Evolutionary conservation across 305 asterid species (phyloP).

Genomic region (Coffea humblotiana): DNA sequence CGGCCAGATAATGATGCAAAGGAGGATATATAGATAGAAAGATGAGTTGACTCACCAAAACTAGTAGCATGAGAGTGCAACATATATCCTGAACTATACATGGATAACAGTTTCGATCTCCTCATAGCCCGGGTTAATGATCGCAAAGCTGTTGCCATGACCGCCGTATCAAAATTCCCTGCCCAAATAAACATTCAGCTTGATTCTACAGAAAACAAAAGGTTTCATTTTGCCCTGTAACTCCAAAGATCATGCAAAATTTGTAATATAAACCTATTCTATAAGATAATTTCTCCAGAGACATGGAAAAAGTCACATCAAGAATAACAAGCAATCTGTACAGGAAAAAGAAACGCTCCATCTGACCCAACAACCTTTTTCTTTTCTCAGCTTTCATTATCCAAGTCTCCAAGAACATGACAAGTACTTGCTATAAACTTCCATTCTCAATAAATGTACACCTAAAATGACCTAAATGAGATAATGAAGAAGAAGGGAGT

Average conservation of each 20-base stretch:
- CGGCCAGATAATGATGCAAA: neutral
- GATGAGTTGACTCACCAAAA: conserved; percentile 48
- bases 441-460: neutral
- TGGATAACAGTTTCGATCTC: conserved; percentile 36
- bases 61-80: conserved; percentile 90
- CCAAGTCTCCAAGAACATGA: neutral
- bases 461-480: neutral
- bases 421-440: neutral
- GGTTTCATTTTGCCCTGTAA: too few species aligned
- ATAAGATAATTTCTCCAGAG: neutral
- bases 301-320: neutral
- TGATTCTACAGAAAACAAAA: neutral
- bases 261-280: neutral
- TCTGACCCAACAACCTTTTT: neutral
- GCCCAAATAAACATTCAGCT: conserved; percentile 1
- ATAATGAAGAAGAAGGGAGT: neutral
- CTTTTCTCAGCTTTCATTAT: neutral
- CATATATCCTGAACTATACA: conserved; percentile 36
- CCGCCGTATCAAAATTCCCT: neutral
- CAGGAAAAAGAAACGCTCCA: neutral
- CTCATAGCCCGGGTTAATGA: conserved; percentile 53
- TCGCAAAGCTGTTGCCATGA: conserved; percentile 50
- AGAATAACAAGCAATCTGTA: neutral
- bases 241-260: neutral
- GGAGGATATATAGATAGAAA: neutral